Base-by-base conservation (phyloP, 2,329 filamentous ascomycete species). In the Teratosphaeria gauchensis region DNA sequence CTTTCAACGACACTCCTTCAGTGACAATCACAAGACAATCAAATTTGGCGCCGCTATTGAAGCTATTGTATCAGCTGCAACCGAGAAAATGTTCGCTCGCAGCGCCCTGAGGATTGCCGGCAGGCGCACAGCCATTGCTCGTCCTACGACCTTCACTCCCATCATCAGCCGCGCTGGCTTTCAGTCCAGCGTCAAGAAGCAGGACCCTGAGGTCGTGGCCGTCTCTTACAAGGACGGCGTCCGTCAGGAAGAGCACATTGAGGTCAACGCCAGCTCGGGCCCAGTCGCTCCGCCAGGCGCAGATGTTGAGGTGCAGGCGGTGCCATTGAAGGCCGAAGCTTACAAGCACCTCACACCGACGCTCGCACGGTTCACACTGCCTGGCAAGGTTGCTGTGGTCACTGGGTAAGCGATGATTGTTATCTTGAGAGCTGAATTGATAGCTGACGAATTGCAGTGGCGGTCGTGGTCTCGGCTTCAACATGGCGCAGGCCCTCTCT, bases 401-500 rank as follows among this genome's bases (percentile, higher is more conserved):
- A 90, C 87, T 71, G 87, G 84, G 83, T 86, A 79, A 72, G 81
- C 57, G 7, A 7, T 28, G 6, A 48, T 48, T 11, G 16, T 16
- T 14, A 42, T 32, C 2, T 51, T 12, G 21, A 9, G 33, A 32
- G 35, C 31, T 54, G 32, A 2, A 14, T 11, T 53, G n/a, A 32
- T 55, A 59, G 53, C 64, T 76, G 63, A 77, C 65, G 57, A 35
- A 42, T 58, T 21, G 53, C 61, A 87, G 87, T 69, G 88, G 86
- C 72, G 88, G 87, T 62, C 86, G 88, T 67, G 88, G 88, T 69
- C 79, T 92, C 5, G 88, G 88, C 55, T 89, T 88, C 80, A 81
- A 87, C 77, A 91, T 91, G 85, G 87, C 88, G 54, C 84, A 86
- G 61, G 88, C 87, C 58, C 86, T 88, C 63, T 84, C 86, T 54